Conservation (phyloP, 768 basidiomycete genomes). For the Tephrocybe sp. region DNA sequence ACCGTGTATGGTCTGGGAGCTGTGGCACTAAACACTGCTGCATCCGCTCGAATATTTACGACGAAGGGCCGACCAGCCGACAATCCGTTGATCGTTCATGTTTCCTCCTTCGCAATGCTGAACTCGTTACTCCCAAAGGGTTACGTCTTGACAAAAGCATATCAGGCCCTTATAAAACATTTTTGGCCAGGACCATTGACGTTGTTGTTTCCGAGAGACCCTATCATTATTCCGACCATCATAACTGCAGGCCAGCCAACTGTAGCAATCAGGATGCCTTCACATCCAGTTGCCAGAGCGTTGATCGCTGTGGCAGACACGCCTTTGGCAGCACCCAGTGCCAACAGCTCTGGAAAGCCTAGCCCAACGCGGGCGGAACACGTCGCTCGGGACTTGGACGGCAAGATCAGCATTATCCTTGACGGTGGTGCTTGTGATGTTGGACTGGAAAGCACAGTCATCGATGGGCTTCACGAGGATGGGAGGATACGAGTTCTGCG, state of each 20-base stretch:
- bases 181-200: slow-evolving; percentile 98
- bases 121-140: slow-evolving; percentile 63
- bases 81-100: slow-evolving; percentile 97
- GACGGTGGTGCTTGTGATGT: slow-evolving; percentile 93
- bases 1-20: slow-evolving; percentile 99
- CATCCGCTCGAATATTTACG: slow-evolving; percentile 74
- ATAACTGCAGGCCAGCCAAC: slow-evolving; percentile 80
- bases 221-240: slow-evolving; percentile 60
- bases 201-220: slow-evolving; percentile 80
- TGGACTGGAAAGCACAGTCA: slow-evolving; percentile 94
- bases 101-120: slow-evolving; percentile 86
- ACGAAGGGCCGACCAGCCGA: slow-evolving; percentile 93
- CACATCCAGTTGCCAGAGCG: slow-evolving; percentile 89
- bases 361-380: slow-evolving; percentile 91
- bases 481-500: slow-evolving; percentile 80
- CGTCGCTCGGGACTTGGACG: slow-evolving; percentile 75
- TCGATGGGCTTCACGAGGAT: slow-evolving; percentile 80
- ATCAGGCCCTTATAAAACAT: slow-evolving; percentile 69
- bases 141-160: slow-evolving; percentile 63
- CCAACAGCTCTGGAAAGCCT: slow-evolving; percentile 92
- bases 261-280: slow-evolving; percentile 92
- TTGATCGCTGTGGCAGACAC: slow-evolving; percentile 73
- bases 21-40: slow-evolving; percentile 62
- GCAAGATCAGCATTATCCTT: slow-evolving; percentile 74
- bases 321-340: slow-evolving; percentile 92